phyloP scores from a whole-genome alignment of 495 filamentous ascomycete species.

The Neurospora sp. region DNA sequence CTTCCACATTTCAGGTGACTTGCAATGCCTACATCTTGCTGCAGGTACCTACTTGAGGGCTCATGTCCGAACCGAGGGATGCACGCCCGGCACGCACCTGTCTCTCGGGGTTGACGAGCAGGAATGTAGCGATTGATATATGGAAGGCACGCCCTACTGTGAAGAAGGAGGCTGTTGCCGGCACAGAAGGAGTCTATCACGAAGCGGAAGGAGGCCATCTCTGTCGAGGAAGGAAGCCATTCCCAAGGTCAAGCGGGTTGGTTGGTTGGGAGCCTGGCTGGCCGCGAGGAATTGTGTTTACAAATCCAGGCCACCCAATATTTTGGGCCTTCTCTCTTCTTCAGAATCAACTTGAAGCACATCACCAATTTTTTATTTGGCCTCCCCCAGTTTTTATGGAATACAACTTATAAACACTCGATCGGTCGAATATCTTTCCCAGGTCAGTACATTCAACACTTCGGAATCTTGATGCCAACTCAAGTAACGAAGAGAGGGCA shows the following conservation, averaged over 20 bases:
- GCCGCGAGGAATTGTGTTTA: background rate
- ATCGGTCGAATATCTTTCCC: background rate
- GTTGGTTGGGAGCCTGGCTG: background rate
- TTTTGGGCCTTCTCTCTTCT: background rate
- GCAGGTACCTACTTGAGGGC: background rate
- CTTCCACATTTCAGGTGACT: background rate
- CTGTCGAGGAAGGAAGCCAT: background rate
- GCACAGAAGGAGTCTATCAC: background rate
- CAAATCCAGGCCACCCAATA: background rate
- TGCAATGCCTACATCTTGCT: background rate
- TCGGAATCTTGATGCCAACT: background rate
- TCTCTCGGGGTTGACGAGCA: background rate
- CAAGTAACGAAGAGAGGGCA: background rate
- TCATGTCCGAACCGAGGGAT: background rate
- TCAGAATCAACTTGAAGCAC: background rate
- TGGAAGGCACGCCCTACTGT: background rate
- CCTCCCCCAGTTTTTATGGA: background rate
- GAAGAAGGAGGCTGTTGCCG: background rate
- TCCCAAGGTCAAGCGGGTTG: background rate
- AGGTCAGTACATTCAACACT: background rate
- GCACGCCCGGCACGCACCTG: background rate
- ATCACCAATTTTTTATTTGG: background rate
- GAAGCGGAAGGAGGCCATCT: background rate
- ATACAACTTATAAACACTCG: background rate
- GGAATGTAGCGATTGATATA: background rate